These are phyloP conservation scores for Persicaria maculosa DNA, from an alignment of 148 eudicot genomes.

Conservation along the genomic window DNA sequence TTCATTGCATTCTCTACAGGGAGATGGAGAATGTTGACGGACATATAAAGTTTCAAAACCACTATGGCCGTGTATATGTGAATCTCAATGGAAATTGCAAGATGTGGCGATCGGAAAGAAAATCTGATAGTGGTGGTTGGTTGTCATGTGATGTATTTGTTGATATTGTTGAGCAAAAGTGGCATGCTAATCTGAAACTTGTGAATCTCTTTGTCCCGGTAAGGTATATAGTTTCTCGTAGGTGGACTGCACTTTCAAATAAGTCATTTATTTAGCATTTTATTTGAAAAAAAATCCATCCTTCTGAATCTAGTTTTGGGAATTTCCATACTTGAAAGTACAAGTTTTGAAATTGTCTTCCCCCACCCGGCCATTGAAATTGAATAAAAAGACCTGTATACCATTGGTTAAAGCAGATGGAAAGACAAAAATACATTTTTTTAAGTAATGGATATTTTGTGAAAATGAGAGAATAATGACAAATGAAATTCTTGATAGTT, in stretches of 20 bases:
- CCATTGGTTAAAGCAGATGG: neutral
- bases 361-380: neutral
- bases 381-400: neutral
- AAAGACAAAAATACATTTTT: neutral
- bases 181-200: conserved; percentile 92
- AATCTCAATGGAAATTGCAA: conserved; percentile 82
- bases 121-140: conserved; percentile 85
- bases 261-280: neutral
- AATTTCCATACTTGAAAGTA: neutral
- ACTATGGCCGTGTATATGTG: conserved; percentile 79
- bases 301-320: neutral
- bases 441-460: neutral
- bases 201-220: conserved; percentile 88
- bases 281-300: neutral
- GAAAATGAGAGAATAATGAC: neutral
- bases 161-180: conserved; percentile 83
- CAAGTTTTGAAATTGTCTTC: neutral
- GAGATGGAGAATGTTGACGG: conserved; percentile 85
- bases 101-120: conserved; percentile 73
- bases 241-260: neutral
- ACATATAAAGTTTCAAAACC: conserved; percentile 77
- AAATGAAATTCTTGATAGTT: neutral
- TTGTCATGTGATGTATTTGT: conserved; percentile 90
- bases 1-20: conserved; percentile 36
- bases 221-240: conserved; percentile 31